Evolutionary conservation across 306 rosid genomes (phyloP), one percentile per base, ranked within the genome.

Genomic region (Fagus sylvatica): DNA sequence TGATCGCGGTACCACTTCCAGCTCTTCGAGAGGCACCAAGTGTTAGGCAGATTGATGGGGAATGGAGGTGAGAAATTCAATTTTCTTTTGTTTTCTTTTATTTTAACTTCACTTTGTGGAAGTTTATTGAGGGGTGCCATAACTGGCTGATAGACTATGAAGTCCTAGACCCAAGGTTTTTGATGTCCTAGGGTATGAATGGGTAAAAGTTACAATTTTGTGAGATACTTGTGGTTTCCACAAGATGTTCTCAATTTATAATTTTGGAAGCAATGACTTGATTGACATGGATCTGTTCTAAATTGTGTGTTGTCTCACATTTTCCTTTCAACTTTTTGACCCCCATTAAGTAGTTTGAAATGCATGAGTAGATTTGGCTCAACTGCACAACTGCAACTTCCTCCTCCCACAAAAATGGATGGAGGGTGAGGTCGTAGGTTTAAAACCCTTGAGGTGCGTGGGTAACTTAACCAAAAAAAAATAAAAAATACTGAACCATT

Each of bases 1-100:
- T 87, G 85, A 85, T 92, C 79, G 83, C 93, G 8, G 99, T 95
- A 73, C 98, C 98, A 70, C 99, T 95, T 73, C 99, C 98, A 9
- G 97, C 99, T 74, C 98, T 91, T 40, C 85, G 94, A 30, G 98
- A 95, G 82, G 97, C 98, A 56, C 99, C 99, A 53, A 81, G 85
- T 85, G 90, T 95, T 71, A 87, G 71, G 78, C 98, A 95, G 82
- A 78, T 89, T 87, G 93, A 92, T 74, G 95, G 97, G 48, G 98
- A 94, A 80, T 87, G 98, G 98, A 95, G 97, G 98, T 91, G 68
- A 69, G 85, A 57, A 69, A 22, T 75, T 5, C 46, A 39, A 59
- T 40, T 72, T 56, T 62, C 15, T 10, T 42, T 42, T 19, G 8
- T 12, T 4, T 55, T 43, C 28, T 4, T 16, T 53, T 62, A 30